Base-by-base conservation (phyloP, 345 rosid genomes). In the Citrus inodora region DNA sequence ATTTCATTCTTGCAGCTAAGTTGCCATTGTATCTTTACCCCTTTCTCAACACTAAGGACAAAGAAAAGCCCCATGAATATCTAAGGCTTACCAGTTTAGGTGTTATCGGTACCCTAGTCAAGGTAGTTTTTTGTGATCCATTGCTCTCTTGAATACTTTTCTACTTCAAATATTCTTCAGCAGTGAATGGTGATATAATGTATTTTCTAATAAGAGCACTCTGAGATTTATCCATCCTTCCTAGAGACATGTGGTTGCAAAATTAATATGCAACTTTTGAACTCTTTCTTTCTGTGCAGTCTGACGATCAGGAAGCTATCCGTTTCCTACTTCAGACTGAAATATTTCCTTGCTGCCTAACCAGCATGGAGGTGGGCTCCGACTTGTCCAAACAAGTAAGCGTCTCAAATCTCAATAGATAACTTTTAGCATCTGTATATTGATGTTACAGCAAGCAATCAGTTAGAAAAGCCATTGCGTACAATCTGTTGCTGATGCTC, bases 51-150 rank as follows among this genome's bases (percentile, higher is more conserved):
- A 83, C 70, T 71, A 66, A 78, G 46, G 79, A 55, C 78, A 63
- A 28, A 33, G 87, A 76, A 19, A 82, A 60, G 80, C 67, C 89
- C 78, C 82, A 83, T 79, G 94, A 93, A 65, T 77, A 17, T 81
- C 42, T 91, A 60, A 87, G 94, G 59, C 78, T 89, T 61, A 81
- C 86, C 79, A 86, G 92, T 86, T 86, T 93, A 82, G 87, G 90
- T 48, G 92, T 93, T 51, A 86, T 91, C 60, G 89, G 87, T 37
- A 88, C 91, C 38, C 80, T 93, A 28, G 87, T 85, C 68, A 88
- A 90, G 91, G 93, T 91, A 83, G 68, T 53, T 64, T 70, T 48
- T 19, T 58, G 67, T 69, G 35, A 0, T 46, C 9, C 59, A 55
- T 51, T 71, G 40, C 35, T 32, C 55, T 9, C 55, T 27, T 68